Conservation (phyloP, 2,329 filamentous ascomycete genomes). For the Elsinoe batatas region DNA sequence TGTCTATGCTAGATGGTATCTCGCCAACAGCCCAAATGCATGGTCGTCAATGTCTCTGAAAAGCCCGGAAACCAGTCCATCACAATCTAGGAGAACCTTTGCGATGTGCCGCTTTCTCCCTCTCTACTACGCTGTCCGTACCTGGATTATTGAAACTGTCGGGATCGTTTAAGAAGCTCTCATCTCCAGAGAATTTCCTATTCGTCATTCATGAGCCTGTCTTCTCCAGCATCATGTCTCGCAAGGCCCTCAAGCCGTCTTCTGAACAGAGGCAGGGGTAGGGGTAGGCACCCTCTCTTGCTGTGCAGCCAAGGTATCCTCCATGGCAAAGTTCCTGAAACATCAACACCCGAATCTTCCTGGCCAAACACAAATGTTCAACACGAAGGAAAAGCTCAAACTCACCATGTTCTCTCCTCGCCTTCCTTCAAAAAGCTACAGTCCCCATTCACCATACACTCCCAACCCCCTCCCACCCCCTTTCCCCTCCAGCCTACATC, state of each 20-base stretch:
- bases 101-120: constrained; percentile 2
- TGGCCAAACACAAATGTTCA: constrained; percentile 9
- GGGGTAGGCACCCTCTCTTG: background rate
- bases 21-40: constrained; percentile 13
- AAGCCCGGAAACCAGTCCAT: background rate
- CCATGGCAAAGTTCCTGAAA: constrained; percentile 27
- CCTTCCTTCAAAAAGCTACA: constrained; percentile 72
- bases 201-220: constrained; percentile 11
- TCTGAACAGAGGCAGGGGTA: background rate
- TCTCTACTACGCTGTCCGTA: constrained; percentile 9
- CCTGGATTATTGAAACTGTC: constrained; percentile 29
- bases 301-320: constrained; percentile 14
- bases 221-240: background rate
- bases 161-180: constrained; percentile 40
- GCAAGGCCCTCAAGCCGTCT: background rate
- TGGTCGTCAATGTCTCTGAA: constrained; percentile 7
- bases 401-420: constrained; percentile 80
- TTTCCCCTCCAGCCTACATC: constrained; percentile 47
- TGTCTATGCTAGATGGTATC: constrained; percentile 12
- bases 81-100: constrained; percentile 1
- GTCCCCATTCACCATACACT: constrained; percentile 69
- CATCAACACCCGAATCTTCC: constrained; percentile 7
- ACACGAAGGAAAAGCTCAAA: constrained; percentile 22
- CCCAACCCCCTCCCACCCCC: constrained; percentile 69
- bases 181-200: constrained; percentile 49